Conservation (phyloP, 345 rosid species). For the Diplotaxis tenuifolia region DNA sequence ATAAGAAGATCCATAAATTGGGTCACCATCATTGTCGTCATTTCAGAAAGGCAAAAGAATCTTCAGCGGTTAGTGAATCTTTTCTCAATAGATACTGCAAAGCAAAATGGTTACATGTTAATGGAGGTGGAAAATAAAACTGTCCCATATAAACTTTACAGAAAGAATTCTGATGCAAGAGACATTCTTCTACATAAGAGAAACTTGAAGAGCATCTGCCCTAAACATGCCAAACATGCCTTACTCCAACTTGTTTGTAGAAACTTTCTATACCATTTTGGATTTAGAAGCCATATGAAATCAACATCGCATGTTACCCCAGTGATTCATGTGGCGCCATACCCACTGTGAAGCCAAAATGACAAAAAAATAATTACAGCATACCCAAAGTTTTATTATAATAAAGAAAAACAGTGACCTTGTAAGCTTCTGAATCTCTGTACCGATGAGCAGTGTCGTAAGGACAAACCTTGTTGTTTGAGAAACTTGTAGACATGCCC, state of each 20-base stretch:
- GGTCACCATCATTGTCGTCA: slow-evolving; percentile 49
- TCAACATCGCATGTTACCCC: slow-evolving; percentile 97
- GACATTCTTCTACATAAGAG: not conserved
- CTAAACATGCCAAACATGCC: slow-evolving; percentile 88
- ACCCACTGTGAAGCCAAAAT: slow-evolving; percentile 62
- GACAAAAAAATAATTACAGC: slow-evolving; percentile 30
- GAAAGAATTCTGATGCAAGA: not conserved
- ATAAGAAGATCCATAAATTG: slow-evolving; percentile 25
- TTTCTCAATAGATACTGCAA: slow-evolving; percentile 63
- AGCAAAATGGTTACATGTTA: slow-evolving; percentile 22
- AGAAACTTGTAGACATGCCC: slow-evolving; percentile 92
- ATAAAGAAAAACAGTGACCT: slow-evolving; percentile 50
- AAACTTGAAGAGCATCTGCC: slow-evolving; percentile 41
- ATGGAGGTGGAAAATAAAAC: slow-evolving; percentile 4
- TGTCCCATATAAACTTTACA: not conserved
- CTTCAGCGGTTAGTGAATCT: slow-evolving; percentile 64
- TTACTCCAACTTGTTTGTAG: slow-evolving; percentile 87
- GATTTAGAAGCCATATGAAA: slow-evolving; percentile 96
- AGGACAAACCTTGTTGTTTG: slow-evolving; percentile 84
- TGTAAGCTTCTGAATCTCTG: slow-evolving; percentile 90
- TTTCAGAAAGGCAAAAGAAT: slow-evolving; percentile 74
- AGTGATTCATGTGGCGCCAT: slow-evolving; percentile 89
- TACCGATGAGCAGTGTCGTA: slow-evolving; percentile 94
- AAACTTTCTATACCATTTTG: slow-evolving; percentile 62
- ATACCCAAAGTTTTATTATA: slow-evolving; percentile 32